phyloP scores from a whole-genome alignment of 495 filamentous ascomycete genomes.

The Sporormia fimetaria region DNA sequence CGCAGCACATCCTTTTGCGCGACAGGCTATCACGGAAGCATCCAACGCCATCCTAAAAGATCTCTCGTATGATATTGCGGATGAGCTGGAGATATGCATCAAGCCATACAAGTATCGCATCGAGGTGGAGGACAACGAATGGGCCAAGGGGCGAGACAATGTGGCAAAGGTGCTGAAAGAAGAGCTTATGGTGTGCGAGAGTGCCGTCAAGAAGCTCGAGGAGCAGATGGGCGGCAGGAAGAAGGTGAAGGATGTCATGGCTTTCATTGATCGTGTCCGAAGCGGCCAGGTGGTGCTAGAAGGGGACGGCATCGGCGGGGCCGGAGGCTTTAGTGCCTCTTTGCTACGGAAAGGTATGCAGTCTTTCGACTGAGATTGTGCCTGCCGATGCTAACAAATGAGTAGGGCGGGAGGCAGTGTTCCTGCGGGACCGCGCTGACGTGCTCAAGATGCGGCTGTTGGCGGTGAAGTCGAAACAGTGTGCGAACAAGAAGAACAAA shows the following conservation, averaged over 20 bases:
- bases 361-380: background rate
- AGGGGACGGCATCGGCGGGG: conserved; percentile 69
- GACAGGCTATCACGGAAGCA: conserved; percentile 81
- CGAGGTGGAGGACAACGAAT: conserved; percentile 82
- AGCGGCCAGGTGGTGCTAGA: conserved; percentile 76
- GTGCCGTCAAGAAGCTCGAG: conserved; percentile 64
- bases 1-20: conserved; percentile 76
- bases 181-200: conserved; percentile 73
- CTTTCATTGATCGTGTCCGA: conserved; percentile 77
- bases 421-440: conserved; percentile 81
- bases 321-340: conserved; percentile 80
- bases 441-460: conserved; percentile 80
- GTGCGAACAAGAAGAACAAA: conserved; percentile 68
- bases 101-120: conserved; percentile 98
- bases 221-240: conserved; percentile 60
- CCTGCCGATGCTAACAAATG: background rate
- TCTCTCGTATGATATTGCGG: conserved; percentile 87
- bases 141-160: conserved; percentile 71
- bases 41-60: conserved; percentile 82
- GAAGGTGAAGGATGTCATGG: conserved; percentile 80
- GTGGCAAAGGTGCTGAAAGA: conserved; percentile 64
- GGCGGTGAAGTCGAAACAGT: conserved; percentile 80
- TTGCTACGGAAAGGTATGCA: conserved; percentile 63
- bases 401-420: conserved; percentile 77
- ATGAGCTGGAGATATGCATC: conserved; percentile 99